Conservation (phyloP, 2,329 filamentous ascomycete species). For the Tolypocladium endophyticum region DNA sequence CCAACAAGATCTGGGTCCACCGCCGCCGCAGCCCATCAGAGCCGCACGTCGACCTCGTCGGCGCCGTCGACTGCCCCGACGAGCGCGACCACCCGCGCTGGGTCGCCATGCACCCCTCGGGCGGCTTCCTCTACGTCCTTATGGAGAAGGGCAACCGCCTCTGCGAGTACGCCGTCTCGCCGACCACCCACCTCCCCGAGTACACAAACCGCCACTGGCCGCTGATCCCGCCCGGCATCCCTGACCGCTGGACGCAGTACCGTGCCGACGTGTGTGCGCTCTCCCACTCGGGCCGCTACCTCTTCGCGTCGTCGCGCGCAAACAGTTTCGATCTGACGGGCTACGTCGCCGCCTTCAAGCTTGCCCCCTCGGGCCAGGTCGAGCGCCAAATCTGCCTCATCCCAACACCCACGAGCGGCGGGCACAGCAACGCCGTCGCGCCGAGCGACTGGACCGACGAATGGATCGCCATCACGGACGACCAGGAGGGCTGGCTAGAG, state of each 20-base stretch:
- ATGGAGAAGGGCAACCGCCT: constrained; percentile 86
- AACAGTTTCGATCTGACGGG: constrained; percentile 68
- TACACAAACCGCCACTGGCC: constrained; percentile 71
- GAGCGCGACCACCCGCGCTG: constrained; percentile 72
- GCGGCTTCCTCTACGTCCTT: constrained; percentile 71
- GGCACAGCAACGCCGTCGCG: constrained; percentile 79
- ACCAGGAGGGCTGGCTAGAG: constrained; percentile 79
- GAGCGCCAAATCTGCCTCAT: constrained; percentile 71
- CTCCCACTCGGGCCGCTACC: constrained; percentile 57
- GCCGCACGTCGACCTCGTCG: constrained; percentile 52
- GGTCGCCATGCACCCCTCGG: constrained; percentile 74
- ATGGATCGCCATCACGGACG: constrained; percentile 83
- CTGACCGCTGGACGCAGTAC: constrained; percentile 51
- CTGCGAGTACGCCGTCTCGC: constrained; percentile 72
- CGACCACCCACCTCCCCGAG: constrained; percentile 59
- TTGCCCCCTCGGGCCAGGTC: constrained; percentile 58
- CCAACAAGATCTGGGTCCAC: constrained; percentile 79
- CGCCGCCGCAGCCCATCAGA: constrained; percentile 42
- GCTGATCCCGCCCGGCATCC: constrained; percentile 65
- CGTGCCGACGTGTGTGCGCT: constrained; percentile 76
- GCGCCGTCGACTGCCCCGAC: constrained; percentile 60
- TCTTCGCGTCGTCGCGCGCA: constrained; percentile 76
- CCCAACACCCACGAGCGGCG: constrained; percentile 77
- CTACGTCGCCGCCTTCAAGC: constrained; percentile 71
- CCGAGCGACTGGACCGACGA: constrained; percentile 79